phyloP scores from a whole-genome alignment of 1,139 yeast species.

The Blastobotrys ciferrii region DNA sequence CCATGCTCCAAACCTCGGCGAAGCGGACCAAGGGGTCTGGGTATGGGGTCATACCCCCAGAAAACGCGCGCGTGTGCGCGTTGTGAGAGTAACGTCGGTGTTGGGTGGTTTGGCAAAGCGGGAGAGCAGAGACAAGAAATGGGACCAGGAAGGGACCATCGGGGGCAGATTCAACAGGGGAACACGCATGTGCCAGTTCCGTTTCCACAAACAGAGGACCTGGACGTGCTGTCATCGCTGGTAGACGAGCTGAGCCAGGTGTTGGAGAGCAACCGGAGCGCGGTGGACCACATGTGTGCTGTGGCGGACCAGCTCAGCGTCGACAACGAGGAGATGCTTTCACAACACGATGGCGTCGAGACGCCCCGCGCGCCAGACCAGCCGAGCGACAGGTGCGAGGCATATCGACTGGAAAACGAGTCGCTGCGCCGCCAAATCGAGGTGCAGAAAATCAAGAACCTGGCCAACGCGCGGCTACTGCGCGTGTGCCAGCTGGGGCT shows the following conservation, averaged over 20 bases:
- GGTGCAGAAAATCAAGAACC: constrained; percentile 20
- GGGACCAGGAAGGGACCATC: neutral
- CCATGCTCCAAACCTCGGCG: too few species aligned
- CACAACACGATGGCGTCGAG: constrained; percentile 8
- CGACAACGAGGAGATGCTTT: constrained; percentile 17
- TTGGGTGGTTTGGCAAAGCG: too few species aligned
- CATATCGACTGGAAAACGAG: constrained; percentile 18
- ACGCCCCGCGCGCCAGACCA: constrained; percentile 14
- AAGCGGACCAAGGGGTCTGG: too few species aligned
- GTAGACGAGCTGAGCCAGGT: constrained; percentile 29
- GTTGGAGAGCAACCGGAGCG: constrained; percentile 29
- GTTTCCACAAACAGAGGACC: constrained; percentile 30
- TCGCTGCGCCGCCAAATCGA: constrained; percentile 20
- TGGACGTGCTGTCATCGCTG: constrained; percentile 29
- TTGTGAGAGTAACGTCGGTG: too few species aligned
- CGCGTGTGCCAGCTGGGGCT: constrained; percentile 23
- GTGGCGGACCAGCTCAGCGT: constrained; percentile 32
- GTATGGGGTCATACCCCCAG: too few species aligned
- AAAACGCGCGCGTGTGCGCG: too few species aligned
- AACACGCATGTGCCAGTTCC: constrained; percentile 10
- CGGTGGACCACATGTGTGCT: constrained; percentile 30
- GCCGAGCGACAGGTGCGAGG: neutral
- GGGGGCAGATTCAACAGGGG: neutral
- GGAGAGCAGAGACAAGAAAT: too few species aligned
- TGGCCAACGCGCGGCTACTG: constrained; percentile 25